A percentile compares a stretch with the other conserved stretches of the same genome.
Conservation (phyloP, 2,329 filamentous ascomycete species). For the Didymella arachidicola region DNA sequence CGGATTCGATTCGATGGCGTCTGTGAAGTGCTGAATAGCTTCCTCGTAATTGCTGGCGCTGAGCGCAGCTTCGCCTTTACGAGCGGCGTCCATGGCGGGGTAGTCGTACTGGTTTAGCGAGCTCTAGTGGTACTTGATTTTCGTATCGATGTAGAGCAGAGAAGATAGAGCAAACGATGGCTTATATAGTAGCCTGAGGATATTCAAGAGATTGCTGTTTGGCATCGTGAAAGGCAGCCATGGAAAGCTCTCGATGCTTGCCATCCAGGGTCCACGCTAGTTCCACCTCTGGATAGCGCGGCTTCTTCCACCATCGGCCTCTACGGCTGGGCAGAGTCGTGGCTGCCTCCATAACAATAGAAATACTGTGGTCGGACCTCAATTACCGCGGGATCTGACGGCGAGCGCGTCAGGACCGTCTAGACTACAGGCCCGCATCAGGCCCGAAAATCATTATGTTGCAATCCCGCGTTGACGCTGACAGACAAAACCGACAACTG, state of each 20-base stretch:
- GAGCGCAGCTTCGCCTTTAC: slow-evolving; percentile 68
- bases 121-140: background rate
- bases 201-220: background rate
- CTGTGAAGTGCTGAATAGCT: slow-evolving; percentile 70
- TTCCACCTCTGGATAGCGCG: background rate
- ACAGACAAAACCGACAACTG: slow-evolving; percentile 9
- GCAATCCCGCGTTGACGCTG: slow-evolving; percentile 1
- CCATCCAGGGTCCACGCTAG: slow-evolving; percentile 8
- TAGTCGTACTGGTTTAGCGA: slow-evolving; percentile 7
- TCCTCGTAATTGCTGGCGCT: slow-evolving; percentile 68
- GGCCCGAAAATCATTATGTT: background rate
- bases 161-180: too few species aligned
- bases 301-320: background rate
- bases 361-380: background rate
- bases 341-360: background rate
- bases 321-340: background rate
- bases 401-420: background rate
- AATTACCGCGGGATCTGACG: background rate
- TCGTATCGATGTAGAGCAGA: background rate
- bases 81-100: slow-evolving; percentile 61
- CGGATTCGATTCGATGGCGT: slow-evolving; percentile 70
- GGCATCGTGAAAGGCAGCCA: background rate
- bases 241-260: slow-evolving; percentile 20
- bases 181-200: background rate
- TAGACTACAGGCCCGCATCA: background rate